Base-by-base conservation (phyloP, 139 green algal genomes). In the Deuterostichococcus epilithicus region DNA sequence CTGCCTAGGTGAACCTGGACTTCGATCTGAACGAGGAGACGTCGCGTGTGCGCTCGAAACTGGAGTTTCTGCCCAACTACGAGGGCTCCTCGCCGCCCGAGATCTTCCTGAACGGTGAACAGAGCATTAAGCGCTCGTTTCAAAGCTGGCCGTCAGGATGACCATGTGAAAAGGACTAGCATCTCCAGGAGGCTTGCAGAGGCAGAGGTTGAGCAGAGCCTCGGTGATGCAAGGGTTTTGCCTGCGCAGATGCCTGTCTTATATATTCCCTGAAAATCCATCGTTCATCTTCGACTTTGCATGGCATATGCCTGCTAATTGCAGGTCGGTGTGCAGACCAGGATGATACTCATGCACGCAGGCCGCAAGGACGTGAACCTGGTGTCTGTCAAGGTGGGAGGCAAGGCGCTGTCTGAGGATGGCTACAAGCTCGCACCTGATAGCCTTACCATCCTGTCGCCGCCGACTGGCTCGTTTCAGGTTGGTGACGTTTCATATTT, bases 11-110 rank as follows among this genome's bases (percentile, higher is more conserved):
- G 36, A 35, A 86, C 70, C 84, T 97, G 28, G 82, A 83, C 66
- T 97, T 98, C 77, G 37, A 86, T 0, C 83, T 98, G 36, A 86
- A 88, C 44, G 92, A 96, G 72, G 93, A 97, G 20, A 79, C 82
- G 18, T 91, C 89, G 1, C 78, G 45, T 20, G 93, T 98, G 42
- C 83, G 82, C 73, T 84, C 85, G 35, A 74, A 68, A 8, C 75
- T 89, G 68, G 26, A 77, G 1, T 72, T 94, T 38, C 52, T 66
- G 38, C 87, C 90, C 37, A 94, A 92, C 72, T 86, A 88, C 59
- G 44, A 36, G 3, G 76, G 72, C 34, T 63, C 22, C 44, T 22
- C 23, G 47, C 39, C 4, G 13, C 58, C 30, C 58, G 52, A 63
- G 18, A 63, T 92, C 15, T 82, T 86, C 68, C 74, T 91, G 10